phyloP scores from a whole-genome alignment of 306 rosid genomes.

The Begonia loranthoides region DNA sequence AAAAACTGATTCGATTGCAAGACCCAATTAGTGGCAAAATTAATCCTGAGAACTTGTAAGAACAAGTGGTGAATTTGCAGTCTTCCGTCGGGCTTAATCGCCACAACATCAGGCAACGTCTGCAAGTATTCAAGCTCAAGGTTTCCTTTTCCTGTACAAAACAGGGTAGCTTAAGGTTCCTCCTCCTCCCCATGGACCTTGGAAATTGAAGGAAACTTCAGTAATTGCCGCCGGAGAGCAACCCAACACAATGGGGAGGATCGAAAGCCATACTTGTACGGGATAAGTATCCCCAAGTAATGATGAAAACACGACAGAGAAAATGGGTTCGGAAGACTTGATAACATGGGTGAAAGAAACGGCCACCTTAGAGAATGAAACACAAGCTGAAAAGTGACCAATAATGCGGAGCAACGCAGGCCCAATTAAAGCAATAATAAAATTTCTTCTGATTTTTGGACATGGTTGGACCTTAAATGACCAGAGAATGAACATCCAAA shows the following conservation, averaged over 20 bases:
- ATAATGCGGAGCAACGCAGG: conserved; percentile 93
- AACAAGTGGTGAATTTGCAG: too few species aligned
- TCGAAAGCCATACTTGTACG: conserved; percentile 77
- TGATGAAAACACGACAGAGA: conserved; percentile 67
- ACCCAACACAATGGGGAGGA: conserved; percentile 82
- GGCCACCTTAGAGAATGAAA: conserved; percentile 88
- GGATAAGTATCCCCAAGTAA: conserved; percentile 71
- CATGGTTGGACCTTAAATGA: conserved; percentile 66
- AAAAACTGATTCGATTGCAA: too few species aligned
- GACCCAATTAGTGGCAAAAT: too few species aligned
- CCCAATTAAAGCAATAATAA: conserved; percentile 67
- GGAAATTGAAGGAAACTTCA: too few species aligned
- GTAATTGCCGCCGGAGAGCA: conserved; percentile 15
- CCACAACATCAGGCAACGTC: too few species aligned
- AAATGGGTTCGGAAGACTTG: conserved; percentile 85
- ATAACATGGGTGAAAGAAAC: conserved; percentile 97
- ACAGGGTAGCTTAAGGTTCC: too few species aligned
- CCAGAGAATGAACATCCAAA: conserved; percentile 83
- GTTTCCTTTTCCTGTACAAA: too few species aligned
- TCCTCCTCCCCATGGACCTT: too few species aligned
- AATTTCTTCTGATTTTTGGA: conserved; percentile 71
- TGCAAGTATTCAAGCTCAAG: too few species aligned
- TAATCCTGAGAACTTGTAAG: too few species aligned
- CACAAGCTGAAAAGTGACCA: conserved; percentile 93
- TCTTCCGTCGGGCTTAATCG: too few species aligned